Base-by-base conservation (phyloP, 1,284 basidiomycete species). In the Lignosus rhinocerotis region DNA sequence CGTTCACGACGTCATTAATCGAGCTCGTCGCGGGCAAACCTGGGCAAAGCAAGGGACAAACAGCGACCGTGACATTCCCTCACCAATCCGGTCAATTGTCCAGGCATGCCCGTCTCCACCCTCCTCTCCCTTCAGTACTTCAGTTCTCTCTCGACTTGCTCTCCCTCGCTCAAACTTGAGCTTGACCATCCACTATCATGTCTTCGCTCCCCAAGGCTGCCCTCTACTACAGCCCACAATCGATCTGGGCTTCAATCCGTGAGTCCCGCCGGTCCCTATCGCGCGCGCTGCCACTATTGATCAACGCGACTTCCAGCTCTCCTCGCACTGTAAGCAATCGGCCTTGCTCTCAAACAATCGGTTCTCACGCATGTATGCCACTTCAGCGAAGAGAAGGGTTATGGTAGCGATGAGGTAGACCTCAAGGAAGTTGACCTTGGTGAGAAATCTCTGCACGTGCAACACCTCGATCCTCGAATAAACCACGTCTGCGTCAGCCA, bases 301-400 rank as follows among this genome's bases (percentile, higher is more conserved):
- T 56, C 57, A 17, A 61, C 42, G 21, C 51, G 46, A 32, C 14
- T 48, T 30, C 19, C 60, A 81, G 82, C 76, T 48, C 76, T 79
- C 41, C 73, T 86, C 42, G 69, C 80, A 30, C 66, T 85, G 84
- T 83, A 72, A 70, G 79, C 66, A 21, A 47, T 55, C 46, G 33
- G 42, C 58, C 41, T 36, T 31, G 54, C 30, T 45, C 32, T 44
- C 52, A 49, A 30, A 19, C 17, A 42, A 32, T 43, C 48, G 42
- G 48, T 17, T 56, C 60, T 62, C 53, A 57, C 55, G 46, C 41
- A 16, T 32, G 50, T 16, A 54, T n/a, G n/a, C 48, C 31, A 2
- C 7, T 41, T 21, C 69, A 88, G 88, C 55, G 80, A 82, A 63
- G 87, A 90, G 73, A 90, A 92, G 65, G 87, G 89, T 9, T 90